A percentile compares a stretch with the other conserved stretches of the same genome.
Conservation (phyloP, 208 protist species). For the Willaertia magna region DNA sequence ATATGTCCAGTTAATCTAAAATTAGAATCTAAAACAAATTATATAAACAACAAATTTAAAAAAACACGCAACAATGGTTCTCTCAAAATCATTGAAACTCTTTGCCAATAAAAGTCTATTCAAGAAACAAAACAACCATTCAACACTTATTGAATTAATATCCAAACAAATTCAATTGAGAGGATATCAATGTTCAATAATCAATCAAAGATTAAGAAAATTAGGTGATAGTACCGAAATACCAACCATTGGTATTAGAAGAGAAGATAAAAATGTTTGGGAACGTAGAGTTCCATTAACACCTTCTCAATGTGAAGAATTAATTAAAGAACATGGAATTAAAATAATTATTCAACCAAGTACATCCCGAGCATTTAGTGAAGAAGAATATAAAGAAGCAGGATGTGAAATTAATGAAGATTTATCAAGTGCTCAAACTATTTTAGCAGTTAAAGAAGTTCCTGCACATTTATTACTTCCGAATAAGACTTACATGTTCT, state of each 20-base stretch:
- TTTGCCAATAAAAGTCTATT: no score
- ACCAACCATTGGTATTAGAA: slow-evolving; percentile 36
- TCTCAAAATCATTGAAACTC: no score
- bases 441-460: slow-evolving; percentile 62
- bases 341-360: slow-evolving; percentile 48
- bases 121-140: no score
- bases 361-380: slow-evolving; percentile 34
- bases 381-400: slow-evolving; percentile 36
- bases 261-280: slow-evolving; percentile 55
- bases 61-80: no score
- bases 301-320: slow-evolving; percentile 36
- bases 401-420: slow-evolving; percentile 49
- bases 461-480: slow-evolving; percentile 29
- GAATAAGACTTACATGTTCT: slow-evolving; percentile 50
- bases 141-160: no score
- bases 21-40: no score
- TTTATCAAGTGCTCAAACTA: slow-evolving; percentile 32
- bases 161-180: no score
- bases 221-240: neutral
- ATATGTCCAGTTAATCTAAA: no score
- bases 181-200: no score
- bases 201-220: neutral
- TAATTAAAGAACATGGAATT: slow-evolving; percentile 31
- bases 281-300: slow-evolving; percentile 48
- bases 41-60: no score